Conservation (phyloP, 352 stramenopile genomes). For the Thraustotheca clavata region DNA sequence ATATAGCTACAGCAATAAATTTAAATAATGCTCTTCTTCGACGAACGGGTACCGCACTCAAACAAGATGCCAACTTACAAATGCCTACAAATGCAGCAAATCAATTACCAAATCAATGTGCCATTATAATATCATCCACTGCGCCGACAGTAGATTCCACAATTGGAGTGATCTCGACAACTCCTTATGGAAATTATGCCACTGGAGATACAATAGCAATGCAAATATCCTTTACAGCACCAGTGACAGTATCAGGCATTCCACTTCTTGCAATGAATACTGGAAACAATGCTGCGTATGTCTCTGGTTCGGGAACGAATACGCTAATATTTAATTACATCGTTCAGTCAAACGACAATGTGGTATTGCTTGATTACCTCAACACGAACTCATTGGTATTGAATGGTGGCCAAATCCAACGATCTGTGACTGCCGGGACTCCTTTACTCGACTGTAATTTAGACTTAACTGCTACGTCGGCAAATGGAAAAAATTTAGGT, state of each 20-base stretch:
- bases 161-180: conserved; percentile 44
- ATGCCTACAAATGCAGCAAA: conserved; percentile 34
- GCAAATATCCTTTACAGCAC: conserved; percentile 64
- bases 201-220: conserved; percentile 59
- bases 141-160: conserved; percentile 41
- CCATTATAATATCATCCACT: conserved; percentile 54
- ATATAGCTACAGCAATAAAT: conserved; percentile 46
- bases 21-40: conserved; percentile 63
- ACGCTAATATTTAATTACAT: conserved; percentile 57
- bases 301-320: conserved; percentile 38
- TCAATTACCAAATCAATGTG: conserved; percentile 47
- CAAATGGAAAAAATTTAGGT: neutral
- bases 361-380: conserved; percentile 49
- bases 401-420: conserved; percentile 53
- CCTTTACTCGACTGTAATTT: conserved; percentile 35
- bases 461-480: conserved; percentile 24
- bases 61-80: conserved; percentile 37
- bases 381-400: conserved; percentile 37
- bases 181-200: conserved; percentile 49
- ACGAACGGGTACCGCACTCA: conserved; percentile 55
- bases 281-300: conserved; percentile 51
- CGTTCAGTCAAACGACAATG: conserved; percentile 49
- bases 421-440: conserved; percentile 22
- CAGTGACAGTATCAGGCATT: conserved; percentile 53
- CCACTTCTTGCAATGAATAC: conserved; percentile 68